Evolutionary conservation across 306 rosid genomes (phyloP).

Genomic region (Ziziphus jujuba): DNA sequence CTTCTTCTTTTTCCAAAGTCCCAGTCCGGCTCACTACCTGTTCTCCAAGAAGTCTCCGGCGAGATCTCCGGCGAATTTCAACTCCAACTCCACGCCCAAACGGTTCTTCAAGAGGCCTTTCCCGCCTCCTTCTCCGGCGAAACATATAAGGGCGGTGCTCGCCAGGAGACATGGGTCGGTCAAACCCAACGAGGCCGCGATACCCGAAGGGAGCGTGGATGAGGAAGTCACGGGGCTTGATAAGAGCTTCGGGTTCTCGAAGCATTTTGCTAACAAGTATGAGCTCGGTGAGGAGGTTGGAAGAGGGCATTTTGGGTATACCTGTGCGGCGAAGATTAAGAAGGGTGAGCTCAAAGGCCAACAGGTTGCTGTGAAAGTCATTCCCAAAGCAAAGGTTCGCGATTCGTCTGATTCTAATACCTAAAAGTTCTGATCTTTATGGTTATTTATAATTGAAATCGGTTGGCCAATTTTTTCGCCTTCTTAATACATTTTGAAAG

Average conservation of each 20-base stretch:
- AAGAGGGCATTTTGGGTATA: constrained; percentile 85
- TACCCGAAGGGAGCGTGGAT: constrained; percentile 64
- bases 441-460: neutral
- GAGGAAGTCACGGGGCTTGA: constrained; percentile 57
- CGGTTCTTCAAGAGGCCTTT: constrained; percentile 66
- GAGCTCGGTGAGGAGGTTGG: constrained; percentile 89
- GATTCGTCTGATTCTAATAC: neutral
- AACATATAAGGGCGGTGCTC: constrained; percentile 68
- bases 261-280: constrained; percentile 68
- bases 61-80: constrained; percentile 63
- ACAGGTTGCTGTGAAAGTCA: constrained; percentile 85
- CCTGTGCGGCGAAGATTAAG: constrained; percentile 68
- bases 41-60: constrained; percentile 85
- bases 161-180: constrained; percentile 79
- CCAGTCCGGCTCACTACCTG: constrained; percentile 73
- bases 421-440: neutral
- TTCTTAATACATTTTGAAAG: neutral
- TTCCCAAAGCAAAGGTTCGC: constrained; percentile 80
- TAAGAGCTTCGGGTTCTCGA: constrained; percentile 86
- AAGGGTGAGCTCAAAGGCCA: constrained; percentile 75
- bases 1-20: constrained; percentile 67
- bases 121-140: constrained; percentile 93
- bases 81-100: constrained; percentile 58
- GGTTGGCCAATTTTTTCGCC: neutral
- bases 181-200: constrained; percentile 72